Evolutionary conservation across 179 eudicot genomes (phyloP), one percentile per base, ranked within the genome.

Genomic region (Drosera spatulata): DNA sequence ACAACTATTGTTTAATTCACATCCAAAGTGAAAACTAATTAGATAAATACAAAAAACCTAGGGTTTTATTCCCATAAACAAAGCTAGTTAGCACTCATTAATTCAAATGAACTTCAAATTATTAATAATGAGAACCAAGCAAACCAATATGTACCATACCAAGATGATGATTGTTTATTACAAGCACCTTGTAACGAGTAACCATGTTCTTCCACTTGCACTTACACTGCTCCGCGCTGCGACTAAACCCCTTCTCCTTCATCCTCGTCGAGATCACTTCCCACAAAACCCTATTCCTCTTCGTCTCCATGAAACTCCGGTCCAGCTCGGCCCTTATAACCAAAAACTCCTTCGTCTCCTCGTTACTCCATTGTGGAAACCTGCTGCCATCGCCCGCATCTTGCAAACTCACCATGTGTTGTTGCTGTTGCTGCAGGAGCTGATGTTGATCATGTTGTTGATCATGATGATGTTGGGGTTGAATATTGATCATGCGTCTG

Each of bases 171-270:
- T 0, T 22, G 33, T 22, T 22, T 22, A 22, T 22, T 22, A 22
- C 33, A 22, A 22, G 33, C 53, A 91, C 97, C 95, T 91, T 88
- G 47, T 82, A 87, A 10, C 97, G 84, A 7, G 96, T 91, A 59
- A 91, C 95, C 46, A 91, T 88, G 68, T 88, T 88, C 63, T 91
- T 91, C 97, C 97, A 91, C 59, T 91, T 91, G 76, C 87, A 85
- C 74, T 91, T 91, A 67, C 97, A 91, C 87, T 91, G 97, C 59
- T 91, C 97, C 5, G 95, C 70, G 78, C 95, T 91, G 14, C 97
- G 88, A 71, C 51, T 68, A 51, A 78, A 91, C 0, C 97, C 96
- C 58, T 73, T 80, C 2, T 88, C 97, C 58, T 73, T 80, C 88
- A 88, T 82, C 60, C 74, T 77, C 1, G 73, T 69, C 2, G 96